Evolutionary conservation across 805 yeast species (phyloP).

Genomic region (Brettanomyces sp.): DNA sequence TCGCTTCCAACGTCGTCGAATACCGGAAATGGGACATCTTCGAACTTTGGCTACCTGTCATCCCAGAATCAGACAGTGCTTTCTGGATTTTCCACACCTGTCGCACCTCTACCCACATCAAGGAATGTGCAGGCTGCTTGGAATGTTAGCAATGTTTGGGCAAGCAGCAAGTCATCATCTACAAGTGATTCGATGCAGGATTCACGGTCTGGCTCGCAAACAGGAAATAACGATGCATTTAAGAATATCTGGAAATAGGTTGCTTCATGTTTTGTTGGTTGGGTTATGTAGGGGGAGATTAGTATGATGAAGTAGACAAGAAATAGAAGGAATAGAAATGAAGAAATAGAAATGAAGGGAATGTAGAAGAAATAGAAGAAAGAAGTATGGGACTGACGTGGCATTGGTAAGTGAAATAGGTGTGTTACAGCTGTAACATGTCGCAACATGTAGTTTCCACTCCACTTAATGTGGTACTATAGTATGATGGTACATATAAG

Average conservation of each 20-base stretch:
- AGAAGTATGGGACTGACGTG: too few species aligned
- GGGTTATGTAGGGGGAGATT: too few species aligned
- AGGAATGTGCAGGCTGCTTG: slow-evolving; percentile 1
- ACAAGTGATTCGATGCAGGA: neutral
- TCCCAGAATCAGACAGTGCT: neutral
- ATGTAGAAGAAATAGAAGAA: too few species aligned
- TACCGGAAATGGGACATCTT: neutral
- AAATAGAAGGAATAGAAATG: neutral
- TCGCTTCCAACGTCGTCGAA: neutral
- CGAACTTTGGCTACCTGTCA: neutral
- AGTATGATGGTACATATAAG: too few species aligned
- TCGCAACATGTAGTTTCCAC: too few species aligned
- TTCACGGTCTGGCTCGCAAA: slow-evolving; percentile 3
- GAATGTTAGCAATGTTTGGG: slow-evolving; percentile 9
- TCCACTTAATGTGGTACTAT: too few species aligned
- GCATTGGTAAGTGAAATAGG: too few species aligned
- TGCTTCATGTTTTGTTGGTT: too few species aligned
- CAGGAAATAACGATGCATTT: slow-evolving; percentile 19
- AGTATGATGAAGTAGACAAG: neutral
- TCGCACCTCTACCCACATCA: neutral
- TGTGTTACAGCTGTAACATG: too few species aligned
- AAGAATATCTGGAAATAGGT: slow-evolving; percentile 23
- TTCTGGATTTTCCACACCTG: slow-evolving; percentile 1
- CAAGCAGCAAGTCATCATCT: slow-evolving; percentile 1
- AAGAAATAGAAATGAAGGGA: too few species aligned